phyloP scores from a whole-genome alignment of 345 rosid species.

The Hibiscus mutabilis region DNA sequence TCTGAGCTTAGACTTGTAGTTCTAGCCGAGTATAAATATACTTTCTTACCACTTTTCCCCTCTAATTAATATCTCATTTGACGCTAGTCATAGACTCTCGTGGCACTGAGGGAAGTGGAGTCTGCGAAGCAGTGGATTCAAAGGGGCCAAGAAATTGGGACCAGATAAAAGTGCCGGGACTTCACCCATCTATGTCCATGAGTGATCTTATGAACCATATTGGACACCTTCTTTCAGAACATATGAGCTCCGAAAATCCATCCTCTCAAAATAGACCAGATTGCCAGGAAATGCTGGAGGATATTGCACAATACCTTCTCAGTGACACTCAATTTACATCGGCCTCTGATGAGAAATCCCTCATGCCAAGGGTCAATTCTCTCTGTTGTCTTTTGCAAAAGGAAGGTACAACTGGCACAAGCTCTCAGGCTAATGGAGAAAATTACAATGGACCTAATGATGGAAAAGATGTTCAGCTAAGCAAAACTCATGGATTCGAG shows the following conservation, averaged over 20 bases:
- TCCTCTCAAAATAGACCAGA: slow-evolving; percentile 35
- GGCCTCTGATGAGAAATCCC: slow-evolving; percentile 79
- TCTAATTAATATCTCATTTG: slow-evolving; percentile 13
- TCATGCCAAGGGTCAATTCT: slow-evolving; percentile 96
- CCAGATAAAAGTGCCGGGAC: slow-evolving; percentile 80
- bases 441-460: slow-evolving; percentile 21
- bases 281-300: slow-evolving; percentile 52
- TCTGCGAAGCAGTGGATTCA: slow-evolving; percentile 53
- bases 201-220: slow-evolving; percentile 81
- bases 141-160: slow-evolving; percentile 56
- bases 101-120: slow-evolving; percentile 52
- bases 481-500: slow-evolving; percentile 17
- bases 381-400: slow-evolving; percentile 91
- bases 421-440: slow-evolving; percentile 47
- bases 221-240: slow-evolving; percentile 62
- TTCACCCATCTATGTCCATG: slow-evolving; percentile 83
- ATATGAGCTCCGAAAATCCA: slow-evolving; percentile 45
- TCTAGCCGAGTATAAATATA: background rate
- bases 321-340: slow-evolving; percentile 65
- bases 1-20: background rate
- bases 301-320: slow-evolving; percentile 73
- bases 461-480: slow-evolving; percentile 31
- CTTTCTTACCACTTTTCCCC: background rate
- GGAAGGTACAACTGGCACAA: slow-evolving; percentile 41
- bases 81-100: slow-evolving; percentile 50